Conservation (phyloP, 495 filamentous ascomycete species). For the Penicillium antarcticum region DNA sequence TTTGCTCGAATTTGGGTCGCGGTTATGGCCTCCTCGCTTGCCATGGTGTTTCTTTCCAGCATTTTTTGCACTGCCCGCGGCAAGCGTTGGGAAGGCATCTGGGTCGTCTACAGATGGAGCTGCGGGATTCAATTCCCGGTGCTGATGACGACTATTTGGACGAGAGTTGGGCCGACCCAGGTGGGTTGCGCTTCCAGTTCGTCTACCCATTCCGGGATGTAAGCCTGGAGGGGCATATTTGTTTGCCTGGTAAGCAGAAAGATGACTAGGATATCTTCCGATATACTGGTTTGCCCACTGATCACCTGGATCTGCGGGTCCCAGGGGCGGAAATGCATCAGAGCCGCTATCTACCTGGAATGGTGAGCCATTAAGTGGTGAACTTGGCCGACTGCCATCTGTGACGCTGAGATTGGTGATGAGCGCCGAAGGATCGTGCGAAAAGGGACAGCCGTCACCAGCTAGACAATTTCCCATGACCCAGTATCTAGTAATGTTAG, state of each 20-base stretch:
- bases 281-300: conserved; percentile 55
- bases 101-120: conserved; percentile 86
- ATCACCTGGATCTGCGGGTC: conserved; percentile 44
- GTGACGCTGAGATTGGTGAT: conserved; percentile 64
- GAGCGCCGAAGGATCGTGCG: conserved; percentile 87
- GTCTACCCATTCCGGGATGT: conserved; percentile 41
- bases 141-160: conserved; percentile 79
- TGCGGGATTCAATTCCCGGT: conserved; percentile 60
- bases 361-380: conserved; percentile 44
- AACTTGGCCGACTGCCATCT: conserved; percentile 44
- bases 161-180: conserved; percentile 69
- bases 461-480: conserved; percentile 94
- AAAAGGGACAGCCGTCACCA: conserved; percentile 93
- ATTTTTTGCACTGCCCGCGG: conserved; percentile 70
- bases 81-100: conserved; percentile 94
- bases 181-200: conserved; percentile 46
- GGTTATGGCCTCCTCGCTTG: conserved; percentile 75
- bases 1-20: conserved; percentile 48
- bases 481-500: conserved; percentile 69
- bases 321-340: conserved; percentile 83
- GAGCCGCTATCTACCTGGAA: conserved; percentile 76
- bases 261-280: conserved; percentile 37
- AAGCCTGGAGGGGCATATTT: conserved; percentile 27
- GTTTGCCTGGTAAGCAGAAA: conserved; percentile 23
- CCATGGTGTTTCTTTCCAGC: conserved; percentile 82